These are phyloP conservation scores for Suillus clintonianus DNA, from an alignment of 768 basidiomycete species.

Conservation along the genomic window DNA sequence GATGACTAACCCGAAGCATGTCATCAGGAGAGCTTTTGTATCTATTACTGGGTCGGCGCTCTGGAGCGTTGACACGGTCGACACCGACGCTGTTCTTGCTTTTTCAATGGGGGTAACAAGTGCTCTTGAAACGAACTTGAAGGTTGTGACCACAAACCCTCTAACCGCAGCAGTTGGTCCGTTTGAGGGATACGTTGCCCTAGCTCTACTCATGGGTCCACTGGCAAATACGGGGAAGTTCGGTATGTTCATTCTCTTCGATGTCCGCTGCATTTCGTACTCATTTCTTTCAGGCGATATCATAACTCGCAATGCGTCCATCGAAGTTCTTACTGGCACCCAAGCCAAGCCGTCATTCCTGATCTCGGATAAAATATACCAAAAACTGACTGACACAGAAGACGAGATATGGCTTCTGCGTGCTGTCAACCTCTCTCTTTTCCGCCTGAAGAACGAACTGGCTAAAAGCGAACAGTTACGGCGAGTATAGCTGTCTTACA, in stretches of 20 bases:
- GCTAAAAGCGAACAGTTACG: conserved; percentile 54
- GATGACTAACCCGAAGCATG: conserved; percentile 66
- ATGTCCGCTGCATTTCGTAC: conserved; percentile 1
- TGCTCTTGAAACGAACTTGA: conserved; percentile 70
- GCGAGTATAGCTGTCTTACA: conserved; percentile 30
- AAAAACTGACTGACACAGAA: conserved; percentile 58
- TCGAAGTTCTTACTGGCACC: conserved; percentile 48
- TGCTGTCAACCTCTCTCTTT: conserved; percentile 53
- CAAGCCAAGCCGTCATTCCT: conserved; percentile 81
- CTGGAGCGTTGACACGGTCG: conserved; percentile 45
- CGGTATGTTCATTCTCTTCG: conserved; percentile 42
- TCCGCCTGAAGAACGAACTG: conserved; percentile 51
- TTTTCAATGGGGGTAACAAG: conserved; percentile 60
- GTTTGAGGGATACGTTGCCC: conserved; percentile 83
- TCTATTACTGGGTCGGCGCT: conserved; percentile 62
- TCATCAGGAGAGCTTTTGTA: conserved; percentile 61
- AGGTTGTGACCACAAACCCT: conserved; percentile 62
- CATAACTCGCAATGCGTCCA: conserved; percentile 47
- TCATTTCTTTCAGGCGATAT: conserved; percentile 40
- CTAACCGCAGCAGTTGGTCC: conserved; percentile 62
- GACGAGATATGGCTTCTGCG: conserved; percentile 81
- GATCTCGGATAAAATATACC: conserved; percentile 85
- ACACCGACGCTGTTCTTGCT: conserved; percentile 42
- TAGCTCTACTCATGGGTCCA: conserved; percentile 68
- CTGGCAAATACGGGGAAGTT: conserved; percentile 51